Base-by-base conservation (phyloP, 1,284 basidiomycete genomes). In the Pyrrhoderma lamaoense region DNA sequence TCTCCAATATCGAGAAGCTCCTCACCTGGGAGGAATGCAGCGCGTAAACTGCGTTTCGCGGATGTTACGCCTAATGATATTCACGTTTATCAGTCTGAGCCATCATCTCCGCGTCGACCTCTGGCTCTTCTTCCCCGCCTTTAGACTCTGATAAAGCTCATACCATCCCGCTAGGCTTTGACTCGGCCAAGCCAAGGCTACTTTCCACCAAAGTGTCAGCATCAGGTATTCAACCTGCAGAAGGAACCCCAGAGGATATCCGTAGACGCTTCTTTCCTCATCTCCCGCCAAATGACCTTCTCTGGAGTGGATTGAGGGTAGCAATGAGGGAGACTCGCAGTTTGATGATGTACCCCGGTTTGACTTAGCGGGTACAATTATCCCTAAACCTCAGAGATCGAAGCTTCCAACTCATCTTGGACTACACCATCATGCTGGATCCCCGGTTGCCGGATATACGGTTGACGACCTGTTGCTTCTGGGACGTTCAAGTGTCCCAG, bases 401-500 rank as follows among this genome's bases (percentile, higher is more conserved):
- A 69, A 69, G 1, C 67, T 93, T 3, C 90, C 91, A 0, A 85
- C 85, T 0, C 83, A 92, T 65, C 74, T 92, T 1, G 93, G 93
- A 1, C 71, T 96, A 19, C 93, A 97, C 65, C 93, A 96, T 64
- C 93, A 96, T 55, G 80, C 89, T 0, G 2, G 79, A 71, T 56
- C 54, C 19, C 27, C 50, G 39, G 58, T 67, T n/a, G 93, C 93
- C 0, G 94, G 93, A 0, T 97, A 96, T 65, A 93, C 90, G 0
- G 68, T 95, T 0, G 81, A 87, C 35, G 93, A 96, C 56, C 75
- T 96, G n/a, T 80, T 94, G 42, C 71, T 90, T 43, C 75, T 95
- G 2, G 81, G 83, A 1, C 74, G 89, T 47, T 93, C 90, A 3
- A 89, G 85, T 0, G 86, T 93, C 0, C 81, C 85, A 7, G 85